Evolutionary conservation across 1,284 basidiomycete genomes (phyloP).

Genomic region (Pseudozyma thailandica): DNA sequence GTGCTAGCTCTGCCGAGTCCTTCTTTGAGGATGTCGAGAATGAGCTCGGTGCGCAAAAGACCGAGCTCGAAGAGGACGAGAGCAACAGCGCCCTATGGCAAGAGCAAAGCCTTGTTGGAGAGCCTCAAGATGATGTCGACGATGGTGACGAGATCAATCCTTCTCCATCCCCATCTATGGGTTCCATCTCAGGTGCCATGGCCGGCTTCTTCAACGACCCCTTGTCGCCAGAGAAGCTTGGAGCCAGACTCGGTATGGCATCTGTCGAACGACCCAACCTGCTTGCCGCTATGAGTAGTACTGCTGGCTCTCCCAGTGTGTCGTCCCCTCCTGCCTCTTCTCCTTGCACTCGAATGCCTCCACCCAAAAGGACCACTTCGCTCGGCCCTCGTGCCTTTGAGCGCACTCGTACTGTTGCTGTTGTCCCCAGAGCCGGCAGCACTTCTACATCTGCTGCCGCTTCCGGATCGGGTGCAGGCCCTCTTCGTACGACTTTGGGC

Average conservation of each 20-base stretch:
- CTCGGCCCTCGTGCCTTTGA: conserved; percentile 42
- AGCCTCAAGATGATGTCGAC: conserved; percentile 6
- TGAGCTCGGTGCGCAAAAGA: conserved; percentile 22
- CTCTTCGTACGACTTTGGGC: conserved; percentile 40
- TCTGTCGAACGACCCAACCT: conserved; percentile 32
- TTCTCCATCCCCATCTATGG: conserved; percentile 49
- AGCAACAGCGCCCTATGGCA: conserved; percentile 7
- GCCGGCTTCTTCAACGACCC: conserved; percentile 63
- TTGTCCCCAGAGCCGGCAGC: conserved; percentile 20
- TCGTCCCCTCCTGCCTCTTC: conserved; percentile 45
- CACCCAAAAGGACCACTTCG: conserved; percentile 39
- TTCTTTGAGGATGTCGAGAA: conserved; percentile 41
- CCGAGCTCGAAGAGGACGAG: conserved; percentile 3
- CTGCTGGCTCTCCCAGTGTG: conserved; percentile 22
- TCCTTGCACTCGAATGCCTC: conserved; percentile 41
- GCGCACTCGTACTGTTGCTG: conserved; percentile 41
- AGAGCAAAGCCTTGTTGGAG: neutral
- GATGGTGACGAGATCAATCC: conserved; percentile 21
- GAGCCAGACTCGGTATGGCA: conserved; percentile 22
- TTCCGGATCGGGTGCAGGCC: conserved; percentile 15
- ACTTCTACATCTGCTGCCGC: conserved; percentile 1
- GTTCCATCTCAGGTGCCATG: conserved; percentile 38
- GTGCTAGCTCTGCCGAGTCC: conserved; percentile 28
- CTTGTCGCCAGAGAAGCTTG: conserved; percentile 55
- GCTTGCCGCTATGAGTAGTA: conserved; percentile 41